phyloP scores from a whole-genome alignment of 1,284 basidiomycete species.

The Hymenochaete sp. region DNA sequence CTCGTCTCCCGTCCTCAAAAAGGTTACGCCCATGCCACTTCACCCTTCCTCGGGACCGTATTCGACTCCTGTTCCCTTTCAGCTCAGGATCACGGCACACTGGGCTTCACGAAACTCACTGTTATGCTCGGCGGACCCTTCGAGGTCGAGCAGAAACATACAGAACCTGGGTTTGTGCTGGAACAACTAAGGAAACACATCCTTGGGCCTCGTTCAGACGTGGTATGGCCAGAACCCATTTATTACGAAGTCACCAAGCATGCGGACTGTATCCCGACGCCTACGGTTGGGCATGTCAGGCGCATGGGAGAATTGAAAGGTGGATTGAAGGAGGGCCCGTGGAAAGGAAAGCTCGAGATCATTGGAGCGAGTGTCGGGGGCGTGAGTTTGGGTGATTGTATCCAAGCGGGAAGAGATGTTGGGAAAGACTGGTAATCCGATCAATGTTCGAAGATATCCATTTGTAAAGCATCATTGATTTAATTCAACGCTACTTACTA shows the following conservation, averaged over 20 bases:
- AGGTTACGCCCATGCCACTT: constrained; percentile 35
- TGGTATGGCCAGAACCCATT: constrained; percentile 49
- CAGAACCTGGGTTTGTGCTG: constrained; percentile 21
- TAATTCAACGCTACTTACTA: too few relatives aligned
- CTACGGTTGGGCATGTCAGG: constrained; percentile 62
- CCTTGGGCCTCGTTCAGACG: constrained; percentile 32
- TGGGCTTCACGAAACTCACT: constrained; percentile 62
- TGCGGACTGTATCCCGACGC: constrained; percentile 75
- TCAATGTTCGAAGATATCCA: too few relatives aligned
- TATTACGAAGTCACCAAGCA: constrained; percentile 52
- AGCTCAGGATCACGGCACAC: constrained; percentile 47
- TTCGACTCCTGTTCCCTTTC: constrained; percentile 76
- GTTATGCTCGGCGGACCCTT: constrained; percentile 90
- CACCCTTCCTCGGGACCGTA: constrained; percentile 69
- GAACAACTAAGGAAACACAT: constrained; percentile 38
- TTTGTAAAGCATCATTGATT: too few relatives aligned
- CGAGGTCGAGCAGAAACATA: constrained; percentile 30
- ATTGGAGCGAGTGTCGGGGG: constrained; percentile 84
- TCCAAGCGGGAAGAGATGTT: constrained; percentile 59
- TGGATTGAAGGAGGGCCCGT: constrained; percentile 35
- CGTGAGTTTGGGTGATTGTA: constrained; percentile 86
- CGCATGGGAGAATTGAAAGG: constrained; percentile 57
- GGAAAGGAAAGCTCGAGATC: constrained; percentile 59
- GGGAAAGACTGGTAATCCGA: constrained; percentile 30
- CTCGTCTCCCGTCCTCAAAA: constrained; percentile 71